Percentiles rank a stretch among this genome's conserved stretches.
Conservation (phyloP, 2,329 filamentous ascomycete species). For the Fusarium torreyae region DNA sequence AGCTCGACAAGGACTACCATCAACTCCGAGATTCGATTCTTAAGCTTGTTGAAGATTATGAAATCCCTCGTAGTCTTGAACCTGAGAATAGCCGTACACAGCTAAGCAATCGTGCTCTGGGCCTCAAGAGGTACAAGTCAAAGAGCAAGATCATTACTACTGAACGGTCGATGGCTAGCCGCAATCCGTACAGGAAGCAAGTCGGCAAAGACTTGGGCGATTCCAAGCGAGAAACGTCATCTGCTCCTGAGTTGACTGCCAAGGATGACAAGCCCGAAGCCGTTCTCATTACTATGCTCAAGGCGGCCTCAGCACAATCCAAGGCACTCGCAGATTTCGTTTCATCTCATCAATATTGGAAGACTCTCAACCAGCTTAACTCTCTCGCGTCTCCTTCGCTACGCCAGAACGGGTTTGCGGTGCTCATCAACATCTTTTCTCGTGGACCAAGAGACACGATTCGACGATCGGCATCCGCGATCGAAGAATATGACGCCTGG, state of each 20-base stretch:
- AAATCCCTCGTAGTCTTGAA: constrained; percentile 79
- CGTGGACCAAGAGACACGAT: constrained; percentile 79
- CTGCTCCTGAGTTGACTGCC: constrained; percentile 25
- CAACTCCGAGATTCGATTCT: constrained; percentile 85
- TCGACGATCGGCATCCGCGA: constrained; percentile 77
- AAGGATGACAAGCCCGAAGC: constrained; percentile 62
- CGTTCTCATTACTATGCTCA: constrained; percentile 79
- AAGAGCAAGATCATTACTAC: constrained; percentile 71
- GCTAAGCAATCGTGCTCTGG: constrained; percentile 79
- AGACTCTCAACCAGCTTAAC: constrained; percentile 81
- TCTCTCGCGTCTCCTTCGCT: constrained; percentile 73
- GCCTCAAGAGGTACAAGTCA: constrained; percentile 71
- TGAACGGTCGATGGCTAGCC: constrained; percentile 67
- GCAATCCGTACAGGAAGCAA: constrained; percentile 70
- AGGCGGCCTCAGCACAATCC: constrained; percentile 82
- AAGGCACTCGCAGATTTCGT: constrained; percentile 86
- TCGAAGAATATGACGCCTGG: constrained; percentile 86
- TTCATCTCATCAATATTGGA: constrained; percentile 87
- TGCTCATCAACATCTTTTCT: constrained; percentile 81
- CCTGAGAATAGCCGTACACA: constrained; percentile 72
- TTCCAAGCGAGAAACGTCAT: constrained; percentile 15
- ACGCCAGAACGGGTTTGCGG: constrained; percentile 77
- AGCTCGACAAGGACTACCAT: constrained; percentile 84
- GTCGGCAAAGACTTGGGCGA: constrained; percentile 30
- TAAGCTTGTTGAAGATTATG: constrained; percentile 85